Evolutionary conservation across 1,284 basidiomycete genomes (phyloP).

Genomic region (Irpex sp.): DNA sequence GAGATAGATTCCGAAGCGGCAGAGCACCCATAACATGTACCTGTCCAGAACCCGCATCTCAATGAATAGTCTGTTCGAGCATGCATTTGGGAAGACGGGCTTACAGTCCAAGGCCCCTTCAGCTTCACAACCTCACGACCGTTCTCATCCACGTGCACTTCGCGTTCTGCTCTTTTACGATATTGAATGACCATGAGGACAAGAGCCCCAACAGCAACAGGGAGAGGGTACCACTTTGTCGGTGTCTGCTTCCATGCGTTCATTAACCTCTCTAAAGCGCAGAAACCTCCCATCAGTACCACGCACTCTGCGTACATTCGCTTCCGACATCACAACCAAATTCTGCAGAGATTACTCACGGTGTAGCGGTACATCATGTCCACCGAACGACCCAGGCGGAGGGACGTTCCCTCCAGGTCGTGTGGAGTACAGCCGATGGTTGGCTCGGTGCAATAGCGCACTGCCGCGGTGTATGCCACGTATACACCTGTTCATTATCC

Average conservation of each 20-base stretch:
- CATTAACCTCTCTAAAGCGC: conserved; percentile 36
- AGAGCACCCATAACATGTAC: conserved; percentile 95
- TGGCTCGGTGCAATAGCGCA: conserved; percentile 7
- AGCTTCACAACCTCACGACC: conserved; percentile 69
- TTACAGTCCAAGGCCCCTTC: conserved; percentile 92
- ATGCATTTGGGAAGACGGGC: conserved; percentile 23
- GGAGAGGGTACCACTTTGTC: conserved; percentile 94
- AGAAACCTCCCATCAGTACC: neutral
- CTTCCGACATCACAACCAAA: neutral
- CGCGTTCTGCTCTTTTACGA: conserved; percentile 53
- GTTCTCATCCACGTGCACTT: conserved; percentile 71
- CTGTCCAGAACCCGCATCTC: conserved; percentile 33
- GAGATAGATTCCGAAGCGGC: conserved; percentile 89
- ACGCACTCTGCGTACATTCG: neutral
- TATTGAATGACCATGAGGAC: conserved; percentile 83
- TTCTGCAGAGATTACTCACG: conserved; percentile 5
- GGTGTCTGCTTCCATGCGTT: conserved; percentile 86
- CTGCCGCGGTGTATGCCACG: conserved; percentile 12
- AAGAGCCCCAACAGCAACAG: conserved; percentile 85
- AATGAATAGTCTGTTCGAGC: neutral
- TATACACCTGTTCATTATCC: conserved; percentile 11
- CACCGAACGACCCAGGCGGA: conserved; percentile 13
- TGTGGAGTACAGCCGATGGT: conserved; percentile 11
- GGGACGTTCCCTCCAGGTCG: conserved; percentile 6
- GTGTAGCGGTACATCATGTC: conserved; percentile 10